Evolutionary conservation across 768 basidiomycete genomes (phyloP).

Genomic region (Leucocoprinus leucothites): DNA sequence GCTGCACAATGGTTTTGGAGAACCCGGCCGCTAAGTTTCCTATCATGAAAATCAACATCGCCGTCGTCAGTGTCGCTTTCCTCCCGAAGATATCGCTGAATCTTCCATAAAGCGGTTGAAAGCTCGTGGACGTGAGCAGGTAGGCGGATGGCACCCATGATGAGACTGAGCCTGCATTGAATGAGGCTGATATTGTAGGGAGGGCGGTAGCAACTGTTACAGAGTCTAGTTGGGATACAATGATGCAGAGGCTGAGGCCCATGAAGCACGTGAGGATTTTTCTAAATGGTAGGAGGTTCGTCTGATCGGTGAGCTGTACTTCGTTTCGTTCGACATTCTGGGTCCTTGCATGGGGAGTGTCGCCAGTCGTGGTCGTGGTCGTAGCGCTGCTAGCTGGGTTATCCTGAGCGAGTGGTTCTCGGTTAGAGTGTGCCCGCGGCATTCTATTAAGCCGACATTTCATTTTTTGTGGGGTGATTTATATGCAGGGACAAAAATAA

Average conservation of each 20-base stretch:
- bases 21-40: conserved; percentile 67
- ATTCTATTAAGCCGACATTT: no score
- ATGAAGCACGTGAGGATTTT: conserved; percentile 62
- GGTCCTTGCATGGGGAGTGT: not conserved
- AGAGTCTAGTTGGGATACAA: conserved; percentile 64
- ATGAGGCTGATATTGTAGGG: conserved; percentile 65
- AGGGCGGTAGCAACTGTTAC: conserved; percentile 73
- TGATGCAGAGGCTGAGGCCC: conserved; percentile 57
- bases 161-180: conserved; percentile 58
- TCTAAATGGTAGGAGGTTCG: conserved; percentile 66
- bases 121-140: conserved; percentile 62
- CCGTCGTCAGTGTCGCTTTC: conserved; percentile 53
- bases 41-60: conserved; percentile 59
- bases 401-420: not conserved
- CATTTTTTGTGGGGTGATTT: no score
- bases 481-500: no score
- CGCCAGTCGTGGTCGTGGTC: not conserved
- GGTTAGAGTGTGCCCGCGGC: not conserved
- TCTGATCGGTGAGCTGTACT: conserved; percentile 55
- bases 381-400: not conserved
- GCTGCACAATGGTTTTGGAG: conserved; percentile 56
- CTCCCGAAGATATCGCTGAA: conserved; percentile 69
- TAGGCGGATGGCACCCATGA: conserved; percentile 77
- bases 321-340: not conserved
- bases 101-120: conserved; percentile 59